A percentile compares a stretch with the other conserved stretches of the same genome.
These are phyloP conservation scores for Suillus weaverae DNA, from an alignment of 768 basidiomycete species.

Conservation along the genomic window DNA sequence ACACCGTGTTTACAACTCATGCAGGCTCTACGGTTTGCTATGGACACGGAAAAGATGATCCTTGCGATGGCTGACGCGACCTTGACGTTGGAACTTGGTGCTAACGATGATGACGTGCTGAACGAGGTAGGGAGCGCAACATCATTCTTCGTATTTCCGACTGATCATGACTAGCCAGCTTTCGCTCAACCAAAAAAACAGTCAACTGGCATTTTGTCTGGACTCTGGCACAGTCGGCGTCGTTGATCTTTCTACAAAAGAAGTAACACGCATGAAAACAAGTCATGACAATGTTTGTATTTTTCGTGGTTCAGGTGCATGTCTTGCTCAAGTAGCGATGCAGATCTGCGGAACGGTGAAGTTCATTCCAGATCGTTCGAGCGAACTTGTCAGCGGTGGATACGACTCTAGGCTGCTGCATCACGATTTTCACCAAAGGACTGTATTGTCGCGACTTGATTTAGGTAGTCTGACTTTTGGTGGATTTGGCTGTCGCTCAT, in stretches of 20 bases:
- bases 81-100: slow-evolving; percentile 44
- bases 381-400: slow-evolving; percentile 75
- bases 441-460: slow-evolving; percentile 55
- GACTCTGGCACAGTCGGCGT: slow-evolving; percentile 72
- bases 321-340: slow-evolving; percentile 10
- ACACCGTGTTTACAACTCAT: neutral
- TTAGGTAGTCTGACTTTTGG: slow-evolving; percentile 44
- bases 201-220: slow-evolving; percentile 60
- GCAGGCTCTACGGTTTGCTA: slow-evolving; percentile 39
- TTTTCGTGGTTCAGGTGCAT: neutral
- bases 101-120: slow-evolving; percentile 54
- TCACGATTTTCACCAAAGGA: slow-evolving; percentile 60
- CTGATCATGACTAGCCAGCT: slow-evolving; percentile 56
- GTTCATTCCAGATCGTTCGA: slow-evolving; percentile 70
- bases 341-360: slow-evolving; percentile 71
- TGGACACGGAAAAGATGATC: slow-evolving; percentile 54
- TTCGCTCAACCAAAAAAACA: slow-evolving; percentile 53
- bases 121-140: slow-evolving; percentile 56
- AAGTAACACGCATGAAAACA: slow-evolving; percentile 56
- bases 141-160: slow-evolving; percentile 4
- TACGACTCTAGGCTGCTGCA: slow-evolving; percentile 72
- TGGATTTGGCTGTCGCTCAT: neutral
- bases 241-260: slow-evolving; percentile 53
- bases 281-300: slow-evolving; percentile 59
- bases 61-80: slow-evolving; percentile 51